A percentile compares a stretch with the other conserved stretches of the same genome.
phyloP scores from a whole-genome alignment of 371 early-diverging fungal species.

The Saksenaea vasiformis region DNA sequence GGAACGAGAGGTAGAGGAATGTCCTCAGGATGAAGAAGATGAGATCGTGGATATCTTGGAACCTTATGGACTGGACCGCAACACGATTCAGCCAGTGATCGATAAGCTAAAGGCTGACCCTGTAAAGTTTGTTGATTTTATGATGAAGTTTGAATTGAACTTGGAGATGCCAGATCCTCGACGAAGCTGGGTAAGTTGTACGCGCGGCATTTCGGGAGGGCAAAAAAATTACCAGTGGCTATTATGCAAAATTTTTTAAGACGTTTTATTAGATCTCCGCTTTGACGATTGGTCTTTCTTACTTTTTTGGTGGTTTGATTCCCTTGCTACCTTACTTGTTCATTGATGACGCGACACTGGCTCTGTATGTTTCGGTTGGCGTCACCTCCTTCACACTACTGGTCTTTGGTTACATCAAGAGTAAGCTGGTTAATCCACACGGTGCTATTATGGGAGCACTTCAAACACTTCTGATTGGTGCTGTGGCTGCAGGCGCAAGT shows the following conservation, averaged over 20 bases:
- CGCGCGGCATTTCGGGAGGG: background rate
- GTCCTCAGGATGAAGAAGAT: constrained; percentile 65
- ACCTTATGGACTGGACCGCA: constrained; percentile 62
- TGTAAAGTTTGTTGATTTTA: constrained; percentile 70
- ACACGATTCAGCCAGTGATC: constrained; percentile 64
- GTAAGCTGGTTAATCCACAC: constrained; percentile 52
- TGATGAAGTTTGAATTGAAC: constrained; percentile 77
- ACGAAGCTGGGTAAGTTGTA: constrained; percentile 57
- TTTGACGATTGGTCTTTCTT: constrained; percentile 67
- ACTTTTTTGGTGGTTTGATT: constrained; percentile 71
- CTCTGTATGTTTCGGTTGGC: constrained; percentile 57
- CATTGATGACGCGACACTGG: constrained; percentile 44
- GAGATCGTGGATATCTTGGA: constrained; percentile 65
- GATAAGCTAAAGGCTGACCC: constrained; percentile 55
- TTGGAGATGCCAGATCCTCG: constrained; percentile 65
- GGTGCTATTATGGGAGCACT: constrained; percentile 53
- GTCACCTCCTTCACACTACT: constrained; percentile 61
- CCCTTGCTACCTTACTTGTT: constrained; percentile 73
- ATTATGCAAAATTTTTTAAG: constrained; percentile 13
- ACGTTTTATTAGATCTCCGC: constrained; percentile 54
- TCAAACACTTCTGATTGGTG: constrained; percentile 67
- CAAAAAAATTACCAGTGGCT: background rate
- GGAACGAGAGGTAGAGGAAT: constrained; percentile 56
- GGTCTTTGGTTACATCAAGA: constrained; percentile 69
- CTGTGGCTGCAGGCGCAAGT: constrained; percentile 60